Percentiles rank a stretch among this genome's conserved stretches.
Evolutionary conservation across 441 rosid genomes (phyloP).

Genomic region (Omphalea diandra): DNA sequence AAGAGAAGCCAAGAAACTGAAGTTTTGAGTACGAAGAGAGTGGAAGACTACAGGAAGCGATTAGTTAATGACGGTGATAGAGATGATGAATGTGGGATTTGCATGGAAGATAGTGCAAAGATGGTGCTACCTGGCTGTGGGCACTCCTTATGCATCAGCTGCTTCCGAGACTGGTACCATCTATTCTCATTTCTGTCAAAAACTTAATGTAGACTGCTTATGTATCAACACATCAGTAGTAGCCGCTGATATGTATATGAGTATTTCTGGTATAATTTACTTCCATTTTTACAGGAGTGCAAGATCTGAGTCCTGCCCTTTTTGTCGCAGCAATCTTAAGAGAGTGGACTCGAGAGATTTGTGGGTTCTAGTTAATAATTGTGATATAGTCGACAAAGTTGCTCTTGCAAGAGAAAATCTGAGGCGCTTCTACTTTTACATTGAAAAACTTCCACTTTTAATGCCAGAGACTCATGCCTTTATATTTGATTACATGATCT

Average conservation of each 20-base stretch:
- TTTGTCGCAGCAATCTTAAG: constrained; percentile 59
- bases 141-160: constrained; percentile 55
- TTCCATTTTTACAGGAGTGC: constrained; percentile 41
- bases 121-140: constrained; percentile 59
- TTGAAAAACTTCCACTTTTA: constrained; percentile 47
- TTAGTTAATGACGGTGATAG: constrained; percentile 35
- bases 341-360: constrained; percentile 52
- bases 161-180: constrained; percentile 61
- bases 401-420: constrained; percentile 55
- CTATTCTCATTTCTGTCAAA: background rate
- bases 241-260: constrained; percentile 7
- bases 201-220: background rate
- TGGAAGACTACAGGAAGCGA: constrained; percentile 32
- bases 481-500: constrained; percentile 62
- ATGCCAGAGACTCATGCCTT: constrained; percentile 45
- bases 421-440: constrained; percentile 47
- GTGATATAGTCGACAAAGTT: constrained; percentile 42
- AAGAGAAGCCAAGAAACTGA: constrained; percentile 24
- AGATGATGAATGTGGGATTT: constrained; percentile 67
- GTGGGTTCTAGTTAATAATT: constrained; percentile 48
- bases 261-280: background rate
- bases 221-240: background rate
- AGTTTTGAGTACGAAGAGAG: constrained; percentile 29
- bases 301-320: constrained; percentile 68
- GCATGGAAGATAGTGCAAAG: constrained; percentile 58